Evolutionary conservation across 2,329 filamentous ascomycete genomes (phyloP).

Genomic region (Beauveria medogensis): DNA sequence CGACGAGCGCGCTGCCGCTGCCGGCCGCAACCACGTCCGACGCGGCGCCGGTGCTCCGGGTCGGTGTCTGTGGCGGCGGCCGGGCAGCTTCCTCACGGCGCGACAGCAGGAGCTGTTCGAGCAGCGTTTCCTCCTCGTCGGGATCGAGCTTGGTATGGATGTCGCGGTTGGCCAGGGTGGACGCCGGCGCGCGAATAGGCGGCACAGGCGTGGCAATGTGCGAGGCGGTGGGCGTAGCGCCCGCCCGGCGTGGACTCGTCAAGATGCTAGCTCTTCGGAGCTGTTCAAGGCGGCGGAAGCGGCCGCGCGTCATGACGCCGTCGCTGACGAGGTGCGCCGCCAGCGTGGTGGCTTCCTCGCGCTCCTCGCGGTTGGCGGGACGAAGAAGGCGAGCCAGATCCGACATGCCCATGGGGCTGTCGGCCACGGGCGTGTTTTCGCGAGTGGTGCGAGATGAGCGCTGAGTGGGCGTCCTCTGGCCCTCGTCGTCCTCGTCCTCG

Average conservation of each 20-base stretch:
- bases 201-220: neutral
- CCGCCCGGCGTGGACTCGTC: slow-evolving; percentile 22
- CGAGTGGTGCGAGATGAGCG: slow-evolving; percentile 37
- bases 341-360: slow-evolving; percentile 71
- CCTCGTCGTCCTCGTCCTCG: slow-evolving; percentile 39
- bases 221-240: slow-evolving; percentile 12
- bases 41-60: neutral
- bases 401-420: slow-evolving; percentile 54
- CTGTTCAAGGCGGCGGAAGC: slow-evolving; percentile 61
- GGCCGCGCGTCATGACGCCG: slow-evolving; percentile 71
- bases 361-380: slow-evolving; percentile 68
- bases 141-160: slow-evolving; percentile 34
- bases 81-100: slow-evolving; percentile 28
- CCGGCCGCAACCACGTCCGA: slow-evolving; percentile 33
- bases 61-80: slow-evolving; percentile 1
- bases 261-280: slow-evolving; percentile 60
- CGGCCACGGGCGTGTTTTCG: slow-evolving; percentile 50
- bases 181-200: neutral
- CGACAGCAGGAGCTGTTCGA: slow-evolving; percentile 53
- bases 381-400: slow-evolving; percentile 76
- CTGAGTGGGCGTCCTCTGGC: slow-evolving; percentile 68
- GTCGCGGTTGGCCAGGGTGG: slow-evolving; percentile 14
- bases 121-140: slow-evolving; percentile 52
- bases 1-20: slow-evolving; percentile 28
- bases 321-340: slow-evolving; percentile 69